These are phyloP conservation scores for Lophiostoma macrostomum DNA, from an alignment of 495 filamentous ascomycete species.

Conservation along the genomic window DNA sequence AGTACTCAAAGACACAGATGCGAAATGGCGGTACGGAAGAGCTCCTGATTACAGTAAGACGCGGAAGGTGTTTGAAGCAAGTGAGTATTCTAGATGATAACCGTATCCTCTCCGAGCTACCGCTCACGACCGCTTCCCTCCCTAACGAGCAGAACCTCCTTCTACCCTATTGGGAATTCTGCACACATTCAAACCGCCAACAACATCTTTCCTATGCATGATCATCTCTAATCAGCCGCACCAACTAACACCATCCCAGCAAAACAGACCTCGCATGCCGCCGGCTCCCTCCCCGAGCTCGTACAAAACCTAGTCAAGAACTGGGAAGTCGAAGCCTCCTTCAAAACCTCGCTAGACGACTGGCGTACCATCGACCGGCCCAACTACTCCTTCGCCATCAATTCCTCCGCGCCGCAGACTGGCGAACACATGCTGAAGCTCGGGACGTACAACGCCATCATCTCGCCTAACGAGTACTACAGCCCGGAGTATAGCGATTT, in stretches of 20 bases:
- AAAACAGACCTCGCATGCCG: constrained; percentile 52
- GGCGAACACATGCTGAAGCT: constrained; percentile 64
- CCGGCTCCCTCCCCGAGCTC: constrained; percentile 54
- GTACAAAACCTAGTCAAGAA: constrained; percentile 70
- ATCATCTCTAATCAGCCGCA: neutral
- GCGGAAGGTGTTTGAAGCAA: constrained; percentile 48
- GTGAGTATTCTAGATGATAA: constrained; percentile 40
- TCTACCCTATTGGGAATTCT: too few species aligned
- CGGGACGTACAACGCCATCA: constrained; percentile 67
- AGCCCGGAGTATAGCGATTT: constrained; percentile 57
- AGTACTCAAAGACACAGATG: constrained; percentile 52
- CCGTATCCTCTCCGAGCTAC: neutral
- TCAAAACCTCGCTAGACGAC: constrained; percentile 58
- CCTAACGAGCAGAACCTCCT: too few species aligned
- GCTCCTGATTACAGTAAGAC: constrained; percentile 62
- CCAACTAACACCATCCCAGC: constrained; percentile 40
- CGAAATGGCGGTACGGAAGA: constrained; percentile 57
- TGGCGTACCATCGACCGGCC: constrained; percentile 60
- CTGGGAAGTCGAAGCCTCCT: constrained; percentile 68
- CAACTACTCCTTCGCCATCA: constrained; percentile 60
- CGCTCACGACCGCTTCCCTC: too few species aligned
- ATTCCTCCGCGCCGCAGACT: constrained; percentile 52
- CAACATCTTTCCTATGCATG: neutral
- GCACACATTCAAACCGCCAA: too few species aligned
- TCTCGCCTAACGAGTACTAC: constrained; percentile 60